phyloP scores from a whole-genome alignment of 176 grass and related monocot species.

The Dactylis glomerata region DNA sequence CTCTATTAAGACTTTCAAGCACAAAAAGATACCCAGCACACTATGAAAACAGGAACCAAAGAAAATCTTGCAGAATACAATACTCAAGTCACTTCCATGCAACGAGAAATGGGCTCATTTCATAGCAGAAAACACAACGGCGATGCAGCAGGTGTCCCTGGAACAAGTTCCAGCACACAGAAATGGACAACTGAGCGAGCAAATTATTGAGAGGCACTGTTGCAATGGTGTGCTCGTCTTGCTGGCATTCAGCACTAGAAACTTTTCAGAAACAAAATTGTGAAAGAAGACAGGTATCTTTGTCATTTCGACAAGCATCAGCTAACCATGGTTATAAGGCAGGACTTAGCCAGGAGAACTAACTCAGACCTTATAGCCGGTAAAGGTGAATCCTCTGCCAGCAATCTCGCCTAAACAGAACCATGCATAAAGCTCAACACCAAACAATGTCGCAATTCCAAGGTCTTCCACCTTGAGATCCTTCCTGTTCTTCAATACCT shows the following conservation, averaged over 20 bases:
- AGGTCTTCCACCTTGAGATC: conserved; percentile 80
- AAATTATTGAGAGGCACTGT: conserved; percentile 69
- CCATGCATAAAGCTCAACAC: conserved; percentile 80
- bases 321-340: conserved; percentile 39
- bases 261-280: conserved; percentile 58
- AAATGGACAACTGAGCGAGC: conserved; percentile 38
- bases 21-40: background rate
- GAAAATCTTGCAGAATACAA: background rate
- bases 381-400: conserved; percentile 82
- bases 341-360: conserved; percentile 24
- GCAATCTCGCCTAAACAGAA: conserved; percentile 74
- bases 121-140: background rate
- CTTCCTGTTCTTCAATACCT: conserved; percentile 75
- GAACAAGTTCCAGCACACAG: conserved; percentile 23
- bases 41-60: background rate
- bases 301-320: conserved; percentile 52
- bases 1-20: background rate
- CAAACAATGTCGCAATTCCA: conserved; percentile 74
- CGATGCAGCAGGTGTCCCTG: background rate
- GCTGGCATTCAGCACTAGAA: conserved; percentile 48
- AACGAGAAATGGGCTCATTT: background rate
- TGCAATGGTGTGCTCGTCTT: conserved; percentile 54
- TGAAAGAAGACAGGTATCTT: conserved; percentile 44
- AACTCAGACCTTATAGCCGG: conserved; percentile 80
- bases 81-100: background rate